Conservation (phyloP, 2,329 filamentous ascomycete genomes). For the Zymoseptoria ardabiliae region DNA sequence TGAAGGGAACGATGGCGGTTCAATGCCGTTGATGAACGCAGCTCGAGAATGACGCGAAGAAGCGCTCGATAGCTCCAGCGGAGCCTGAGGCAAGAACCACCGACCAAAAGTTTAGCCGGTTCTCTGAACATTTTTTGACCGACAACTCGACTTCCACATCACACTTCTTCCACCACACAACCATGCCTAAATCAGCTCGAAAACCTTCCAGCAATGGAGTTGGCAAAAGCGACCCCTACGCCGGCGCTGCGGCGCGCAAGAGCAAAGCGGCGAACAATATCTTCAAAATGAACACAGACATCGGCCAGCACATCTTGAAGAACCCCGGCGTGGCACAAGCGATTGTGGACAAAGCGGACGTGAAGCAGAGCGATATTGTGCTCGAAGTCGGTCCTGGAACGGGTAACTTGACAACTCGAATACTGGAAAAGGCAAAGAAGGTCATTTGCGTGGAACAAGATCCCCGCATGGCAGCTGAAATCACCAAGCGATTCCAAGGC, state of each 20-base stretch:
- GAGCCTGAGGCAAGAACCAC: not conserved
- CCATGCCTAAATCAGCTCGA: constrained; percentile 39
- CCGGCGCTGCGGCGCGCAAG: constrained; percentile 40
- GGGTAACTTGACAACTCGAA: constrained; percentile 81
- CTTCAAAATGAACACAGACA: constrained; percentile 94
- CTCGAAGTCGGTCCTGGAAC: constrained; percentile 89
- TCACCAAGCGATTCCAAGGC: constrained; percentile 88
- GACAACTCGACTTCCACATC: not conserved
- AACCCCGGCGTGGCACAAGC: constrained; percentile 77
- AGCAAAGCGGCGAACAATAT: constrained; percentile 58
- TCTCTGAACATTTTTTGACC: not conserved
- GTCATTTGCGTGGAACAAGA: constrained; percentile 86
- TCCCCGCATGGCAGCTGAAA: constrained; percentile 90
- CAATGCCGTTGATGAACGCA: not conserved
- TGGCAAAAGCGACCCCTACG: constrained; percentile 38
- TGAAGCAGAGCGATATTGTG: constrained; percentile 84
- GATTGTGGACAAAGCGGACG: constrained; percentile 76
- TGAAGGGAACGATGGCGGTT: not conserved
- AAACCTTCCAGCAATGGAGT: constrained; percentile 31
- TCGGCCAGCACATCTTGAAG: constrained; percentile 87
- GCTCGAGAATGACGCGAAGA: not conserved
- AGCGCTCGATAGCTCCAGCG: not conserved
- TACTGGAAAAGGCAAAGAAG: constrained; percentile 79
- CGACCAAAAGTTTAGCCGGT: not conserved
- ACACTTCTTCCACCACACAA: not conserved